Evolutionary conservation across 305 asterid species (phyloP).

Genomic region (Fraxinus velutina): DNA sequence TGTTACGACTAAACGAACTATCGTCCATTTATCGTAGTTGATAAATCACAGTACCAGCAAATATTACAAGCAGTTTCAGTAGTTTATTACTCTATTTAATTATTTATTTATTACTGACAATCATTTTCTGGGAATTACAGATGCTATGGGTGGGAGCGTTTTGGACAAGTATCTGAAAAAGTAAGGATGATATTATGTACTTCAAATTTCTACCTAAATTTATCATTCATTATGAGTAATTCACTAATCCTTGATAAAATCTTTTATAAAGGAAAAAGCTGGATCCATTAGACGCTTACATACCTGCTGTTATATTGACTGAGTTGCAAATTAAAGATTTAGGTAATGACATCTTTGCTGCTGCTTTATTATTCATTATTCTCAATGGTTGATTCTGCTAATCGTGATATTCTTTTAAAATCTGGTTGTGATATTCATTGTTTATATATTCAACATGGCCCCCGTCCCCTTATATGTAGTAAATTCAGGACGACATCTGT

Average conservation of each 20-base stretch:
- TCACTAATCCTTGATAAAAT: background rate
- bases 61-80: constrained; percentile 1
- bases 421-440: background rate
- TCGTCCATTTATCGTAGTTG: background rate
- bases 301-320: constrained; percentile 83
- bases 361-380: background rate
- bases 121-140: constrained; percentile 44
- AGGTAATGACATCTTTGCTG: constrained; percentile 42
- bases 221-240: background rate
- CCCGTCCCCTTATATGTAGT: background rate
- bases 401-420: background rate
- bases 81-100: background rate
- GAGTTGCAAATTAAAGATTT: constrained; percentile 84
- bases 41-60: background rate
- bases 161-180: constrained; percentile 77
- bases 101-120: constrained; percentile 9
- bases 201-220: constrained; percentile 5
- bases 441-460: background rate
- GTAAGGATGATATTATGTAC: constrained; percentile 34
- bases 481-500: background rate
- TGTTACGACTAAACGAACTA: background rate
- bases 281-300: constrained; percentile 82
- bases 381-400: background rate
- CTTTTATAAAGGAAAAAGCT: constrained; percentile 69
- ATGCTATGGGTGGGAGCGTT: constrained; percentile 51